Evolutionary conservation across 2,329 filamentous ascomycete species (phyloP).

Genomic region (Diplocarpon rosae): DNA sequence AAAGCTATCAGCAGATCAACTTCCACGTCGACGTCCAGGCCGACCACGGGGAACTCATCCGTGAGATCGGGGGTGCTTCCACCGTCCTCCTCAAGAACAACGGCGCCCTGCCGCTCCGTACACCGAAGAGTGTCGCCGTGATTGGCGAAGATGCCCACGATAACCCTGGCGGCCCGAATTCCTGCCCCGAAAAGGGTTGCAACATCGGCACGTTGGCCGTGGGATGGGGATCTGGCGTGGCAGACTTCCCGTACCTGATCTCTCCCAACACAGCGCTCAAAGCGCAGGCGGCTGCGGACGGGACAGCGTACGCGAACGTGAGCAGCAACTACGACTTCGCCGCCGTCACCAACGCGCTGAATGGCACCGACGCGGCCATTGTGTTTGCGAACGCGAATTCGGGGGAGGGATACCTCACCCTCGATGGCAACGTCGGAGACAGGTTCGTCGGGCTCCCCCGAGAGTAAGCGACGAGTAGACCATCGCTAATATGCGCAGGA

Average conservation of each 20-base stretch:
- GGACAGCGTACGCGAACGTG: conserved; percentile 52
- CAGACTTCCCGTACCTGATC: conserved; percentile 65
- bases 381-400: conserved; percentile 83
- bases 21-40: conserved; percentile 70
- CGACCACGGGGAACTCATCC: conserved; percentile 64
- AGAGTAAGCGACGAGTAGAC: no score
- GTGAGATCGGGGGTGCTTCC: conserved; percentile 66
- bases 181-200: conserved; percentile 49
- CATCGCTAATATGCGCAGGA: conserved; percentile 32
- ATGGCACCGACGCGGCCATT: conserved; percentile 57
- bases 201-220: conserved; percentile 55
- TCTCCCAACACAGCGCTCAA: conserved; percentile 63
- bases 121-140: conserved; percentile 62
- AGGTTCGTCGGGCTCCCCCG: conserved; percentile 20
- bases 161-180: conserved; percentile 67
- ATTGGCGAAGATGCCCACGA: conserved; percentile 76
- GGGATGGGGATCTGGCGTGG: conserved; percentile 68
- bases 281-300: conserved; percentile 48
- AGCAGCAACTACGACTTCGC: conserved; percentile 45
- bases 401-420: conserved; percentile 74
- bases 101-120: conserved; percentile 60
- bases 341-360: conserved; percentile 52
- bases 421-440: conserved; percentile 77
- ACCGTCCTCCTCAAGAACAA: conserved; percentile 84
- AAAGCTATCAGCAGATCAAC: conserved; percentile 45